Conservation (phyloP, 495 filamentous ascomycete genomes). For the Penicillium lagena region DNA sequence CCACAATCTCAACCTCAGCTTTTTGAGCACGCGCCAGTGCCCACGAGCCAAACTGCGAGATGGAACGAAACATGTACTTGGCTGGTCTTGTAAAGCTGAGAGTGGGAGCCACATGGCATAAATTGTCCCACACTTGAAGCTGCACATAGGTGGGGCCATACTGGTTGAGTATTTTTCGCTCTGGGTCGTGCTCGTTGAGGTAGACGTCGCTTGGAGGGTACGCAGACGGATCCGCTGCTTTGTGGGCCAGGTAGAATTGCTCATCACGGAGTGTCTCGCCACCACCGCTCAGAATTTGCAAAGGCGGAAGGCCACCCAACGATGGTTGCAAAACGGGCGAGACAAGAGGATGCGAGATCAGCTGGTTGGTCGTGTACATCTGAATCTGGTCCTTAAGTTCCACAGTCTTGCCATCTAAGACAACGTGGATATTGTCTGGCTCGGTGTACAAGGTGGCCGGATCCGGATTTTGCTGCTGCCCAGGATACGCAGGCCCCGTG, state of each 20-base stretch:
- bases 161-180: conserved; percentile 45
- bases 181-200: conserved; percentile 57
- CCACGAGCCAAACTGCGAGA: conserved; percentile 92
- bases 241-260: conserved; percentile 92
- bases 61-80: conserved; percentile 86
- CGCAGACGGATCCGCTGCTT: conserved; percentile 71
- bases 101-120: conserved; percentile 88
- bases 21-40: conserved; percentile 77
- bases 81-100: conserved; percentile 89
- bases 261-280: conserved; percentile 88
- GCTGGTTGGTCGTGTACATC: conserved; percentile 85
- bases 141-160: conserved; percentile 85
- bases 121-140: conserved; percentile 92
- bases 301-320: conserved; percentile 79
- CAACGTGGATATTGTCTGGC: conserved; percentile 44
- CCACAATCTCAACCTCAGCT: conserved; percentile 67
- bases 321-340: conserved; percentile 82
- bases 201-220: conserved; percentile 64
- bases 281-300: conserved; percentile 79
- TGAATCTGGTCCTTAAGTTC: conserved; percentile 89
- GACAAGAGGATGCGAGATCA: conserved; percentile 81
- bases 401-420: conserved; percentile 65
- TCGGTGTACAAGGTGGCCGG: conserved; percentile 23
- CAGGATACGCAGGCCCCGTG: conserved; percentile 26
- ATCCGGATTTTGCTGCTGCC: conserved; percentile 21